phyloP scores from a whole-genome alignment of 768 basidiomycete species.

The Tulasnella sp. region DNA sequence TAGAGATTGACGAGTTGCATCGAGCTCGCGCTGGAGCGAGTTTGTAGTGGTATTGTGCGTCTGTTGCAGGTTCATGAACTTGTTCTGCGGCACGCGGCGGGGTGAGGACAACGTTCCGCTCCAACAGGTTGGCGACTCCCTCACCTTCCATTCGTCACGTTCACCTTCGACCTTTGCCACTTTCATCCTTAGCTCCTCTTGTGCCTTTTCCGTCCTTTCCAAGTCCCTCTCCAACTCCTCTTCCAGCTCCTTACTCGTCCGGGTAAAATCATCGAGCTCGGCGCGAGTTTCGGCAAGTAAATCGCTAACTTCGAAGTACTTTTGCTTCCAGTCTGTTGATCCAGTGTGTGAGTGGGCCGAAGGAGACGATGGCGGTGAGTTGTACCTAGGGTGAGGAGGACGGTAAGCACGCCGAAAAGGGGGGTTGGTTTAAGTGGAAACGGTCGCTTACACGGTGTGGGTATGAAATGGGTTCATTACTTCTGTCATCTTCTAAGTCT shows the following conservation, averaged over 20 bases:
- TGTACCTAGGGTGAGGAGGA: constrained; percentile 18
- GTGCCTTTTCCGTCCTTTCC: constrained; percentile 78
- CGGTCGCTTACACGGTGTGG: constrained; percentile 22
- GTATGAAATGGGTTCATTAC: constrained; percentile 27
- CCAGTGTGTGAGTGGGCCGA: constrained; percentile 9
- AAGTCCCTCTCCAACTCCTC: constrained; percentile 90
- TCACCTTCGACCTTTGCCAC: constrained; percentile 66
- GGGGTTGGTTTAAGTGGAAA: constrained; percentile 17
- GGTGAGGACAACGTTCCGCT: neutral
- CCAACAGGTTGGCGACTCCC: constrained; percentile 33
- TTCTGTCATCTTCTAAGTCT: constrained; percentile 22
- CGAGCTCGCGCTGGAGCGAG: constrained; percentile 88
- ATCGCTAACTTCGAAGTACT: constrained; percentile 51
- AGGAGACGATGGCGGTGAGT: constrained; percentile 23
- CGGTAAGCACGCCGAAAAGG: neutral
- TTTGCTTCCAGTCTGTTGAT: constrained; percentile 36
- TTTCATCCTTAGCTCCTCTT: constrained; percentile 73
- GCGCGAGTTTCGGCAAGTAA: constrained; percentile 79
- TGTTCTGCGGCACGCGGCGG: constrained; percentile 47
- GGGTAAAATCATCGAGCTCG: constrained; percentile 84
- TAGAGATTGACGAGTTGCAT: constrained; percentile 70
- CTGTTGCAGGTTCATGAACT: constrained; percentile 85
- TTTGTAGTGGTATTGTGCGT: constrained; percentile 85
- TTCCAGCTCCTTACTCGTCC: constrained; percentile 85
- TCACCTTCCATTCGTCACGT: constrained; percentile 90